These are phyloP conservation scores for Agaricus subrufescens DNA, from an alignment of 768 basidiomycete genomes.

Conservation along the genomic window DNA sequence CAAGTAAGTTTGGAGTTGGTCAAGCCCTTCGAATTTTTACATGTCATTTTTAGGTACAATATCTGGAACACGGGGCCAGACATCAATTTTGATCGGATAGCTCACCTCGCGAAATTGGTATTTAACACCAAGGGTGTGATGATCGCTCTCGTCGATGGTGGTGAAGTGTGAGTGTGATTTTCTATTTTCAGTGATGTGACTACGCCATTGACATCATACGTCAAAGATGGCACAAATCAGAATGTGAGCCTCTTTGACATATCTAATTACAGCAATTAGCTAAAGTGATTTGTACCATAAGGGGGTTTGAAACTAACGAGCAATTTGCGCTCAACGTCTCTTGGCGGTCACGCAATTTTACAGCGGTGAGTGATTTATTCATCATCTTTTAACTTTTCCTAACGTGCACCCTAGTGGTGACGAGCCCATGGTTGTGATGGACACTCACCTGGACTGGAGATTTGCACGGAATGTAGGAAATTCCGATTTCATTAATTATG, in stretches of 20 bases:
- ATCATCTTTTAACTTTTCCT: neutral
- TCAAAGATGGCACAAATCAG: conserved; percentile 81
- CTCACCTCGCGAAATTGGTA: conserved; percentile 88
- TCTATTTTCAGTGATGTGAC: neutral
- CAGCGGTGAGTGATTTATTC: conserved; percentile 49
- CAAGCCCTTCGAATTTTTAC: neutral
- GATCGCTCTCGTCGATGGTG: conserved; percentile 79
- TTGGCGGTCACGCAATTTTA: conserved; percentile 81
- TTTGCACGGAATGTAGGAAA: conserved; percentile 73
- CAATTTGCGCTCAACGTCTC: conserved; percentile 56
- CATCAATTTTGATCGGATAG: conserved; percentile 90
- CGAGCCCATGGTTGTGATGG: conserved; percentile 84
- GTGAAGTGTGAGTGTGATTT: conserved; percentile 59
- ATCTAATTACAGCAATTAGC: neutral
- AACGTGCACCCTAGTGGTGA: conserved; percentile 48
- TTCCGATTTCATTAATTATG: neutral
- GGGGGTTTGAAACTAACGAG: conserved; percentile 39
- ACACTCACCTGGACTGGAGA: conserved; percentile 81
- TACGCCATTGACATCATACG: conserved; percentile 2
- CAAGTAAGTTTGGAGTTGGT: conserved; percentile 43
- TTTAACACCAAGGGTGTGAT: conserved; percentile 85
- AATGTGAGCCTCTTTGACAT: conserved; percentile 47
- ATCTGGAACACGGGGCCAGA: conserved; percentile 86
- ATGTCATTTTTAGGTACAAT: conserved; percentile 59
- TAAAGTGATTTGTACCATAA: conserved; percentile 16